These are phyloP conservation scores for Pneumocystis sp. DNA, from an alignment of 1,139 yeast genomes.

Conservation along the genomic window DNA sequence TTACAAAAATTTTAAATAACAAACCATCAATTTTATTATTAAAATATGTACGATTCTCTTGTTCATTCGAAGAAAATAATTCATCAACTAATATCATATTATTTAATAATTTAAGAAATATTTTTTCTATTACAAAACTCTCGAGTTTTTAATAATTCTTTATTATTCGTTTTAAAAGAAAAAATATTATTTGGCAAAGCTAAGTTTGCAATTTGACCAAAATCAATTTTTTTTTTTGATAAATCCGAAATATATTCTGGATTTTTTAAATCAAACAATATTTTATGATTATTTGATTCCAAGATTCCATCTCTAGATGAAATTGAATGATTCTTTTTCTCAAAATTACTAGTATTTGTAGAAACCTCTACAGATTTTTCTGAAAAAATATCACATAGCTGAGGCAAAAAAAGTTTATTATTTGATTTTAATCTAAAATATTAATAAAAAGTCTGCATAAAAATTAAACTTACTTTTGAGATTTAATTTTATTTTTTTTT, in stretches of 20 bases:
- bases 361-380: neutral
- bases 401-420: neutral
- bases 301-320: neutral
- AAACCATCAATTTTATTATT: too few relatives aligned
- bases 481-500: neutral
- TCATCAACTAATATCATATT: neutral
- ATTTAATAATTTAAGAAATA: neutral
- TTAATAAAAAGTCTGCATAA: neutral
- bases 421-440: neutral
- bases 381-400: neutral
- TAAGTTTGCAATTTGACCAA: neutral
- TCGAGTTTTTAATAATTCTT: neutral
- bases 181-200: neutral
- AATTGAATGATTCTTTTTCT: neutral
- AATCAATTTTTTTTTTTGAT: neutral
- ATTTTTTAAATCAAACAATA: neutral
- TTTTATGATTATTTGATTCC: neutral
- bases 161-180: neutral
- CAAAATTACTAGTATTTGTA: neutral
- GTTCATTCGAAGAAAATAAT: neutral
- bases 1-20: neutral
- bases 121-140: neutral
- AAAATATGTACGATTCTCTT: neutral
- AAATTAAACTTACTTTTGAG: neutral
- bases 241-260: neutral